These are phyloP conservation scores for Aspergillus eucalypticola DNA, from an alignment of 2,329 filamentous ascomycete genomes.

Conservation along the genomic window DNA sequence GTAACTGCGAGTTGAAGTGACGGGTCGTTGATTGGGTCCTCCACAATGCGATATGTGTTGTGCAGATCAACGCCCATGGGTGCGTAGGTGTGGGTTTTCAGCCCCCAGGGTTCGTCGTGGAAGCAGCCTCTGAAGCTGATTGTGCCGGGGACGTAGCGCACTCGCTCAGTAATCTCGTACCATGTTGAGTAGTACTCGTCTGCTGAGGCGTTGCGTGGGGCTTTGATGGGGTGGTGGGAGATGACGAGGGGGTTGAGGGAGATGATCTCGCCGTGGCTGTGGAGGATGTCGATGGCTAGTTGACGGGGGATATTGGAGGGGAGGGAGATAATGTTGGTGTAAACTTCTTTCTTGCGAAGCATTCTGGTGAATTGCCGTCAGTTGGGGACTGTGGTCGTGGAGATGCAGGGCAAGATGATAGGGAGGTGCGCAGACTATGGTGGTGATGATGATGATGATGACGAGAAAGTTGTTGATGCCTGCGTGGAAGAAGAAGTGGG, in stretches of 20 bases:
- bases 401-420: too few relatives aligned
- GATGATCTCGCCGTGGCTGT: conserved; percentile 80
- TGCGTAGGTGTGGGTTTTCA: conserved; percentile 82
- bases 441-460: too few relatives aligned
- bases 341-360: conserved; percentile 8
- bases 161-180: conserved; percentile 77
- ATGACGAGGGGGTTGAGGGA: conserved; percentile 82
- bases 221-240: conserved; percentile 66
- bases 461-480: too few relatives aligned
- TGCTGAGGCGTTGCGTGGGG: conserved; percentile 64
- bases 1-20: too few relatives aligned
- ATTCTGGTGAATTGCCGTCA: background rate
- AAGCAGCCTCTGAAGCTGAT: conserved; percentile 80
- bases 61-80: conserved; percentile 78
- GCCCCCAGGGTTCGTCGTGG: conserved; percentile 68
- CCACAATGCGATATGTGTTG: conserved; percentile 74
- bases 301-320: conserved; percentile 67
- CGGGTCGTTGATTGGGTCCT: conserved; percentile 59
- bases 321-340: conserved; percentile 74
- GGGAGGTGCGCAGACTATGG: too few relatives aligned
- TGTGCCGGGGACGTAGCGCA: conserved; percentile 72
- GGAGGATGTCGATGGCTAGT: conserved; percentile 72
- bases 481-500: too few relatives aligned
- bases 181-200: conserved; percentile 74
- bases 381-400: too few relatives aligned